Conservation (phyloP, 495 filamentous ascomycete genomes). For the Hypoxylon cercidicola region DNA sequence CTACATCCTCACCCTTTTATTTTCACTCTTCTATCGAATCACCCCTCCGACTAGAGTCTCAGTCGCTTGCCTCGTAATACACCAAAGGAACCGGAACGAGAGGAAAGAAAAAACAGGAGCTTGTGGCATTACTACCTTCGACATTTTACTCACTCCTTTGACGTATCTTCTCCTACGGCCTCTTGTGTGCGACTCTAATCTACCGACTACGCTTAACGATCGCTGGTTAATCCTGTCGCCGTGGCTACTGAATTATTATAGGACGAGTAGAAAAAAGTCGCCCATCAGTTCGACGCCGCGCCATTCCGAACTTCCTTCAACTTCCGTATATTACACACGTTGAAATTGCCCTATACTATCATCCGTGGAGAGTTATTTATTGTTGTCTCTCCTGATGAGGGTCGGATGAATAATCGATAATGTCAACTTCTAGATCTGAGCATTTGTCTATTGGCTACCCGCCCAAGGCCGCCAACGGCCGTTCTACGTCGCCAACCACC, state of each 20-base stretch:
- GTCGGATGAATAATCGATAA: constrained; percentile 79
- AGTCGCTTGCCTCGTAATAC: constrained; percentile 40
- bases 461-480: constrained; percentile 65
- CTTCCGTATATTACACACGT: constrained; percentile 35
- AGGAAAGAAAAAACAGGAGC: constrained; percentile 7
- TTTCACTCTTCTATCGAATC: constrained; percentile 31
- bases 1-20: constrained; percentile 27
- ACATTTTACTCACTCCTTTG: constrained; percentile 33
- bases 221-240: constrained; percentile 32
- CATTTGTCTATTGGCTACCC: constrained; percentile 77
- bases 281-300: constrained; percentile 27
- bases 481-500: constrained; percentile 86
- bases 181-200: constrained; percentile 35
- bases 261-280: constrained; percentile 26
- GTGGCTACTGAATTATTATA: constrained; percentile 32
- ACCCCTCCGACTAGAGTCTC: constrained; percentile 20
- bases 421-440: constrained; percentile 91
- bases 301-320: constrained; percentile 33
- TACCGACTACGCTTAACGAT: constrained; percentile 32
- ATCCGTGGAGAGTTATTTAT: constrained; percentile 46
- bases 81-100: constrained; percentile 24
- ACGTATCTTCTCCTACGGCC: constrained; percentile 26
- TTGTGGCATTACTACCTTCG: constrained; percentile 36
- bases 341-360: constrained; percentile 40
- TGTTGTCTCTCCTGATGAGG: constrained; percentile 54